A percentile compares a stretch with the other conserved stretches of the same genome.
phyloP scores from a whole-genome alignment of 306 rosid species.

The Rosa chinensis region DNA sequence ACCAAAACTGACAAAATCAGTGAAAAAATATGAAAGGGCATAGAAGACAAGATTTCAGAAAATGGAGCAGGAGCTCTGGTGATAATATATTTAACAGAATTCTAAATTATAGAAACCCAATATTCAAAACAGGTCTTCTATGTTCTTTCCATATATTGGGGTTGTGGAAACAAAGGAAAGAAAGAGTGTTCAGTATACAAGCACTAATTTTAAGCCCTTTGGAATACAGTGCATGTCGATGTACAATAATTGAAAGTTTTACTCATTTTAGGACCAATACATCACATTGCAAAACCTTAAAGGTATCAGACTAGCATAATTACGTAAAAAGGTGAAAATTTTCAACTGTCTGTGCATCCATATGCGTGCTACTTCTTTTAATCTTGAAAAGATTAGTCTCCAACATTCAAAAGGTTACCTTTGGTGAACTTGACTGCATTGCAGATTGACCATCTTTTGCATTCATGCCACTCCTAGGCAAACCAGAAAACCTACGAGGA shows the following conservation, averaged over 20 bases:
- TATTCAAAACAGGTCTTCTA: neutral
- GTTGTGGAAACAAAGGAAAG: neutral
- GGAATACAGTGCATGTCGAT: neutral
- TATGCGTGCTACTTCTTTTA: neutral
- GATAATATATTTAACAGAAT: neutral
- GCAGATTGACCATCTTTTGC: slow-evolving; percentile 85
- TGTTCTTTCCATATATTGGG: neutral
- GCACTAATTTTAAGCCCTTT: neutral
- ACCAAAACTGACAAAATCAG: neutral
- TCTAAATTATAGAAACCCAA: slow-evolving; percentile 5
- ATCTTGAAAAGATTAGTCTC: neutral
- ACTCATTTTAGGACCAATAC: neutral
- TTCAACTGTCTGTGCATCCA: neutral
- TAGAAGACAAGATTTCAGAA: neutral
- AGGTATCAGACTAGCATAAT: neutral
- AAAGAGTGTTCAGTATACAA: neutral
- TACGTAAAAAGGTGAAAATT: neutral
- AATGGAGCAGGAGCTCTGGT: neutral
- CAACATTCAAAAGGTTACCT: slow-evolving; percentile 39
- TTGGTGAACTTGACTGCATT: slow-evolving; percentile 81
- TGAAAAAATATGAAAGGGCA: neutral
- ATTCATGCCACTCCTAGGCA: slow-evolving; percentile 63
- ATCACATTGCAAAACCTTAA: neutral
- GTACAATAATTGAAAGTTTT: slow-evolving; percentile 1
- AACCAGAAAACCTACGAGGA: slow-evolving; percentile 71